These are phyloP conservation scores for Podospora anserina DNA, from an alignment of 495 filamentous ascomycete species.

Conservation along the genomic window DNA sequence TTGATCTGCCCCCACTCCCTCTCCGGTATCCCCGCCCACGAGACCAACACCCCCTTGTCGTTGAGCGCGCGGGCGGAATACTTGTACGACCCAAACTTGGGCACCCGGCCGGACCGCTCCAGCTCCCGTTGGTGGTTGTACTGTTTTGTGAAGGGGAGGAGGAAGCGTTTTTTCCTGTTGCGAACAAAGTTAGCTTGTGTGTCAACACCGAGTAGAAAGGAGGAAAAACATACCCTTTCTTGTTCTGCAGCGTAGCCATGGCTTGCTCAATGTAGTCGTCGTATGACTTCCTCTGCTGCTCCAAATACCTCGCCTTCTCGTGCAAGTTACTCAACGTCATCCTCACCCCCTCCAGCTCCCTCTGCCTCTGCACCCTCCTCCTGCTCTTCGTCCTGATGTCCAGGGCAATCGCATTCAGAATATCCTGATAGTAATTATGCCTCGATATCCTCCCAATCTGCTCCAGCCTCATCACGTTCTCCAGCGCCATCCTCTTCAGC, in stretches of 20 bases:
- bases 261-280: conserved; percentile 99
- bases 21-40: conserved; percentile 79
- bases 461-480: conserved; percentile 90
- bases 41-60: conserved; percentile 89
- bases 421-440: conserved; percentile 92
- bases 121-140: conserved; percentile 98
- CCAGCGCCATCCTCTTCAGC: conserved; percentile 85
- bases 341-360: conserved; percentile 84
- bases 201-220: neutral
- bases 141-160: conserved; percentile 96
- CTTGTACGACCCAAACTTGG: conserved; percentile 96
- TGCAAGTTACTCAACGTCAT: conserved; percentile 79
- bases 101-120: conserved; percentile 81
- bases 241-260: conserved; percentile 96
- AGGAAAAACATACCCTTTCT: conserved; percentile 63
- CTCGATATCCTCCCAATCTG: conserved; percentile 78
- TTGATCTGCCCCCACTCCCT: conserved; percentile 89
- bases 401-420: conserved; percentile 91
- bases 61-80: conserved; percentile 85
- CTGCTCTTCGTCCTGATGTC: conserved; percentile 97
- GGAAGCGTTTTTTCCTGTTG: conserved; percentile 78
- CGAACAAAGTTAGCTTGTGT: conserved; percentile 17
- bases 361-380: conserved; percentile 80
- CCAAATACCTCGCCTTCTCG: conserved; percentile 88
- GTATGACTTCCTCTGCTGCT: conserved; percentile 92